phyloP scores from a whole-genome alignment of 441 rosid species.

The Capsella rubella region DNA sequence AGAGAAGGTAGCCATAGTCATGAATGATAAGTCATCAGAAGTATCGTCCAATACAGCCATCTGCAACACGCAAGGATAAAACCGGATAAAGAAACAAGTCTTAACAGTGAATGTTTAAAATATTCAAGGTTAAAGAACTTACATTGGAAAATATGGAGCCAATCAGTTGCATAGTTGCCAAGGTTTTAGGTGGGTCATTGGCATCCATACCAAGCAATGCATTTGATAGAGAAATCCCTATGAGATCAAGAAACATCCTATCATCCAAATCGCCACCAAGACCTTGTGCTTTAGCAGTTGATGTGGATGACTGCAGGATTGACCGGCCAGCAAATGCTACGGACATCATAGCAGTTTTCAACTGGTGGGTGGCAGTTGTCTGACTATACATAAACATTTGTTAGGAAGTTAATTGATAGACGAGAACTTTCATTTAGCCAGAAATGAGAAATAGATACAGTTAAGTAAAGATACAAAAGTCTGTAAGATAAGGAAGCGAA shows the following conservation, averaged over 20 bases:
- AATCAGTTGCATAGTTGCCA: constrained; percentile 98
- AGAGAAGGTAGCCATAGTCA: constrained; percentile 83
- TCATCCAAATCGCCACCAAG: constrained; percentile 60
- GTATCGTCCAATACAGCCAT: constrained; percentile 87
- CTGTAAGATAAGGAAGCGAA: constrained; percentile 37
- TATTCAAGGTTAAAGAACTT: constrained; percentile 47
- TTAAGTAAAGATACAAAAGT: constrained; percentile 29
- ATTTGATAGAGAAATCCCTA: constrained; percentile 89
- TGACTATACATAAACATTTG: constrained; percentile 70
- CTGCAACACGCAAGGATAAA: constrained; percentile 53
- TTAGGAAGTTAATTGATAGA: constrained; percentile 50
- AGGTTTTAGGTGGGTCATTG: constrained; percentile 98
- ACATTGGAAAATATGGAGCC: constrained; percentile 99
- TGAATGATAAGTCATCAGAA: constrained; percentile 67
- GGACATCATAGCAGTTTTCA: constrained; percentile 97
- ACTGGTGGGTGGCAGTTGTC: constrained; percentile 99
- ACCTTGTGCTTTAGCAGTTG: constrained; percentile 63
- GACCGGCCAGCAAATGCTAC: constrained; percentile 98
- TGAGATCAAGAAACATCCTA: constrained; percentile 65
- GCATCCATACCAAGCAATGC: constrained; percentile 99
- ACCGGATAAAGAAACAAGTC: constrained; percentile 20
- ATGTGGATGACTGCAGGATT: constrained; percentile 76
- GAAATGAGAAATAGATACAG: constrained; percentile 34
- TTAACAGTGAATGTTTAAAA: constrained; percentile 29
- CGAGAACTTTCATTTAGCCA: constrained; percentile 28